Evolutionary conservation across 805 yeast genomes (phyloP).

Genomic region (Pichia ethanolica): DNA sequence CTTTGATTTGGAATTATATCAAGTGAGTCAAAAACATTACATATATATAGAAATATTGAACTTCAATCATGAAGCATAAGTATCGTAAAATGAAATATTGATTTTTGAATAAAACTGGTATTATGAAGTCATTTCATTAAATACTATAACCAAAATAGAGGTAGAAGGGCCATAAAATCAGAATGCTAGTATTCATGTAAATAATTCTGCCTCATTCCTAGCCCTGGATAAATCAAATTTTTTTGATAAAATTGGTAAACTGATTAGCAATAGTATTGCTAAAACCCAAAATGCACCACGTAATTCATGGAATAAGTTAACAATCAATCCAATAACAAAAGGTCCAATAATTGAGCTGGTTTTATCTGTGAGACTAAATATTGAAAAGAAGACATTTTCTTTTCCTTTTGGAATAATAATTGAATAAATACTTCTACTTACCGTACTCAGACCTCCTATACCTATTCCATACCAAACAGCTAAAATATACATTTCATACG

Average conservation of each 20-base stretch:
- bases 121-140: too few species aligned
- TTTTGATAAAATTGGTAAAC: constrained; percentile 48
- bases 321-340: constrained; percentile 58
- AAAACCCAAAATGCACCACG: constrained; percentile 65
- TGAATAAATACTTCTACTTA: constrained; percentile 61
- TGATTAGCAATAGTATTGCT: constrained; percentile 41
- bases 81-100: too few species aligned
- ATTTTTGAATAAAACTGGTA: too few species aligned
- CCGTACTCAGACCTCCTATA: constrained; percentile 64
- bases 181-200: neutral
- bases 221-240: constrained; percentile 37
- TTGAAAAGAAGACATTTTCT: constrained; percentile 68
- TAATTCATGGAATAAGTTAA: constrained; percentile 67
- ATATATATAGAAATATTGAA: too few species aligned
- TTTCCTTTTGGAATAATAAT: constrained; percentile 66
- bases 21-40: too few species aligned
- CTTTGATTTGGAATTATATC: too few species aligned
- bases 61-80: too few species aligned
- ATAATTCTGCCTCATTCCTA: constrained; percentile 1
- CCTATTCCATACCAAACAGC: constrained; percentile 74
- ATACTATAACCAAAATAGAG: too few species aligned
- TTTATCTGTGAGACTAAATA: constrained; percentile 72
- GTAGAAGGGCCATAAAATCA: too few species aligned
- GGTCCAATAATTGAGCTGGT: constrained; percentile 77
- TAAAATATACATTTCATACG: constrained; percentile 60